phyloP scores from a whole-genome alignment of 2,329 filamentous ascomycete genomes.

The Tolypocladium album region DNA sequence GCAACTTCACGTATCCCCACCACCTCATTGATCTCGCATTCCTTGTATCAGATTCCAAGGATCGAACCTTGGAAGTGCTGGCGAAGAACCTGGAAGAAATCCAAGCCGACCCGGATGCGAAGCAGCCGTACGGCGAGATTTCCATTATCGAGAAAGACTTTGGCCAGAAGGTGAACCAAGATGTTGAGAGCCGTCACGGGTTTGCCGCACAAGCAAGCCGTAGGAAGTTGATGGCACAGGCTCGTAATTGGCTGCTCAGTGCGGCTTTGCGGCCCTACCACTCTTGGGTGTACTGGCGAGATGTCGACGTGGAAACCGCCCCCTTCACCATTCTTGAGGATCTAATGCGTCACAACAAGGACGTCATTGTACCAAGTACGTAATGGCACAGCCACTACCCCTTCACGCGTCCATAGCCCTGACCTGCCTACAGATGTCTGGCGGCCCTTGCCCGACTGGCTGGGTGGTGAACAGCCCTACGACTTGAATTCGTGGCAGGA shows the following conservation, averaged over 20 bases:
- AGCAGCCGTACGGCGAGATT: constrained; percentile 85
- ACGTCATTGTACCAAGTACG: constrained; percentile 96
- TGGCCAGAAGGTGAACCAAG: constrained; percentile 93
- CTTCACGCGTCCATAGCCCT: constrained; percentile 5
- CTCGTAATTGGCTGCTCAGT: constrained; percentile 91
- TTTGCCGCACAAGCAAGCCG: constrained; percentile 92
- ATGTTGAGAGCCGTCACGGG: constrained; percentile 93
- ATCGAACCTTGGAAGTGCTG: constrained; percentile 71
- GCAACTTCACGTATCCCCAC: constrained; percentile 95
- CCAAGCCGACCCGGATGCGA: constrained; percentile 69
- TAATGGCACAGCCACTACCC: constrained; percentile 10
- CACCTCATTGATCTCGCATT: constrained; percentile 94
- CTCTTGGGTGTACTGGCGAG: constrained; percentile 99
- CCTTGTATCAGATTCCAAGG: constrained; percentile 93
- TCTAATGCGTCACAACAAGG: constrained; percentile 97
- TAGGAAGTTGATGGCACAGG: constrained; percentile 95
- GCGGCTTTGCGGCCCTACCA: constrained; percentile 89
- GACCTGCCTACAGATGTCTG: constrained; percentile 64
- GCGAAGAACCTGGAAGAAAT: constrained; percentile 65
- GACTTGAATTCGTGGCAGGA: constrained; percentile 99
- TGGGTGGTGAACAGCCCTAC: constrained; percentile 95
- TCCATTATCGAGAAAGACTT: constrained; percentile 99
- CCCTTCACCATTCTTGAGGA: constrained; percentile 96
- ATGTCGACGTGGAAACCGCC: constrained; percentile 95
- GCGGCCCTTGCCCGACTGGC: constrained; percentile 97